These are phyloP conservation scores for Erodium chrysanthum DNA, from an alignment of 441 rosid species.

Conservation along the genomic window DNA sequence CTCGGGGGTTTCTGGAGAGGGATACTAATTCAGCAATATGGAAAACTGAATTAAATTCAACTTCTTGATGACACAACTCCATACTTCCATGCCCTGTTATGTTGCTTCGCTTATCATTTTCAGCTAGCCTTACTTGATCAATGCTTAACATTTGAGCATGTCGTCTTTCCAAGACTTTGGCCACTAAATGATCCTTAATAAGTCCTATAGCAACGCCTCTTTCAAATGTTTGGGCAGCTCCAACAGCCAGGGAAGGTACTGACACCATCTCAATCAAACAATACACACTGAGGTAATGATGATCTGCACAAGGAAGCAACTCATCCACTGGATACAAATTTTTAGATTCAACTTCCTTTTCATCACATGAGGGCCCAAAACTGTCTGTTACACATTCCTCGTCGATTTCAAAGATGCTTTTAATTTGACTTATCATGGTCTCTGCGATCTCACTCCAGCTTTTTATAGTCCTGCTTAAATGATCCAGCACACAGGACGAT, in stretches of 20 bases:
- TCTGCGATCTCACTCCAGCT: conserved; percentile 6
- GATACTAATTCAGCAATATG: conserved; percentile 1
- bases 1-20: neutral
- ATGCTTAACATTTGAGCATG: neutral
- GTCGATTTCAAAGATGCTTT: neutral
- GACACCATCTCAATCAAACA: conserved; percentile 9
- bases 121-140: neutral
- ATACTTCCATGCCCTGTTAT: neutral
- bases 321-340: neutral
- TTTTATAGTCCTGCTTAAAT: neutral
- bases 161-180: neutral
- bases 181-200: neutral
- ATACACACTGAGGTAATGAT: neutral
- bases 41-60: neutral
- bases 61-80: conserved; percentile 2
- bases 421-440: neutral
- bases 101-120: neutral
- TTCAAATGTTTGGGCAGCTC: conserved; percentile 7
- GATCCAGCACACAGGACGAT: conserved; percentile 4
- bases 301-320: neutral
- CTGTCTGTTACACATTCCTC: conserved; percentile 2
- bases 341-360: neutral
- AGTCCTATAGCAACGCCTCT: conserved; percentile 5
- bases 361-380: conserved; percentile 2
- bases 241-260: conserved; percentile 8